Evolutionary conservation across 352 stramenopile species (phyloP), one percentile per base, ranked within the genome.

Genomic region (Chrysophaeum taylorii): DNA sequence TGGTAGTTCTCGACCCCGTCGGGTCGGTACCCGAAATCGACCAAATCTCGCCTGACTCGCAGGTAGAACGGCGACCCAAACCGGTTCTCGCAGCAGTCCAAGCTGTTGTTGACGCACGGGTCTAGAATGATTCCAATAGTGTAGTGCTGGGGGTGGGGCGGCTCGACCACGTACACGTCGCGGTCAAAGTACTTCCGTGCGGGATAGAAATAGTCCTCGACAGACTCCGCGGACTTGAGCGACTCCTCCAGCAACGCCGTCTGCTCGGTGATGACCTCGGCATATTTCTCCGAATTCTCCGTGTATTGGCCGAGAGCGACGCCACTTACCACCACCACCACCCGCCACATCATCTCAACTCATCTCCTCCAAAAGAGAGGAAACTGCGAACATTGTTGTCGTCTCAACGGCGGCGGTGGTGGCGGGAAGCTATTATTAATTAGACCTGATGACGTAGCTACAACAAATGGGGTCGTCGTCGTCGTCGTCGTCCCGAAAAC

Each of bases 61-160:
- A 33, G 31, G 39, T 79, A 79, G 33, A 76, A 48, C 21, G 74
- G 72, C 35, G 74, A 45, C 9, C 74, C 74, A 67, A 70, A 79
- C 37, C 52, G 57, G 38, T 69, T 36, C 53, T 71, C 21, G 72
- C 74, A 79, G 72, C 74, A 79, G 64, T 79, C 63, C 61, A 75
- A 75, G 15, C 39, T 33, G 31, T 72, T 78, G 60, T 50, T 50
- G 12, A 68, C 31, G 73, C 73, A 76, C 23, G 73, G 70, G 38
- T 78, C 73, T 27, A 76, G 36, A 41, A 78, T 66, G 39, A 78
- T 68, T n/a, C 74, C 71, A 50, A 78, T 78, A 25, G 74, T 63
- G 53, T 78, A 78, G 48, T 74, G 54, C 18, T 53, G 64, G 16
- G 74, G 41, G 31, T 73, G 71, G 7, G 74, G 74, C 57, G 45